phyloP scores from a whole-genome alignment of 2,329 filamentous ascomycete genomes.

The Scytalidium lignicola region DNA sequence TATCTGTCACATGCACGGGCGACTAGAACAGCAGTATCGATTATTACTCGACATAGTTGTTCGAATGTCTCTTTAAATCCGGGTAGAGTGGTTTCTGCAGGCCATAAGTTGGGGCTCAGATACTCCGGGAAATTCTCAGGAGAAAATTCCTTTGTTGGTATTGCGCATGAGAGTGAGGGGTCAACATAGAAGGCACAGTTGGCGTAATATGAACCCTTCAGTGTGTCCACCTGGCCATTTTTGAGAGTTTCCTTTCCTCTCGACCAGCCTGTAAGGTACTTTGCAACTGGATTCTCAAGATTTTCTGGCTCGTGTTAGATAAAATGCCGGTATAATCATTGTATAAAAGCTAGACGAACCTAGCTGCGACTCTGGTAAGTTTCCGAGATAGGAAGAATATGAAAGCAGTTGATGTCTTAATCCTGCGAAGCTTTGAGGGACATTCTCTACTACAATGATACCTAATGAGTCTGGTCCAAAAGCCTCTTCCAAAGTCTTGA shows the following conservation, averaged over 20 bases:
- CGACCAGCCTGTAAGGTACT: slow-evolving; percentile 71
- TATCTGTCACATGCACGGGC: slow-evolving; percentile 87
- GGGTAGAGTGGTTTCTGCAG: slow-evolving; percentile 59
- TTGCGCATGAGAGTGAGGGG: slow-evolving; percentile 54
- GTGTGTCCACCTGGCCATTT: slow-evolving; percentile 70
- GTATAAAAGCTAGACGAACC: slow-evolving; percentile 39
- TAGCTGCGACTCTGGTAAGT: slow-evolving; percentile 66
- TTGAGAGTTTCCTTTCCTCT: slow-evolving; percentile 77
- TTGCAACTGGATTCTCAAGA: slow-evolving; percentile 54
- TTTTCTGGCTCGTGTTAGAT: slow-evolving; percentile 35
- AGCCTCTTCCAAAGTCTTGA: slow-evolving; percentile 66
- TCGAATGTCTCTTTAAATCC: slow-evolving; percentile 72
- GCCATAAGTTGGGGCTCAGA: slow-evolving; percentile 88
- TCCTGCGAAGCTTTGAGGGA: slow-evolving; percentile 66
- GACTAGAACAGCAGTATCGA: slow-evolving; percentile 83
- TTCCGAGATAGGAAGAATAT: slow-evolving; percentile 84
- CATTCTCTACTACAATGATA: slow-evolving; percentile 86
- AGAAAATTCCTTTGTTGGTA: slow-evolving; percentile 53
- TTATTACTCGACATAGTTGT: slow-evolving; percentile 74
- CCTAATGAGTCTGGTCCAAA: slow-evolving; percentile 89
- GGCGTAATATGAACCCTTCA: slow-evolving; percentile 80
- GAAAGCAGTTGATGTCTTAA: slow-evolving; percentile 72
- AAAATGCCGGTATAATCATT: not conserved
- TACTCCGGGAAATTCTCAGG: slow-evolving; percentile 75
- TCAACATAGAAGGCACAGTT: slow-evolving; percentile 77